Evolutionary conservation across 805 yeast species (phyloP).

Genomic region (Candida saitoana): DNA sequence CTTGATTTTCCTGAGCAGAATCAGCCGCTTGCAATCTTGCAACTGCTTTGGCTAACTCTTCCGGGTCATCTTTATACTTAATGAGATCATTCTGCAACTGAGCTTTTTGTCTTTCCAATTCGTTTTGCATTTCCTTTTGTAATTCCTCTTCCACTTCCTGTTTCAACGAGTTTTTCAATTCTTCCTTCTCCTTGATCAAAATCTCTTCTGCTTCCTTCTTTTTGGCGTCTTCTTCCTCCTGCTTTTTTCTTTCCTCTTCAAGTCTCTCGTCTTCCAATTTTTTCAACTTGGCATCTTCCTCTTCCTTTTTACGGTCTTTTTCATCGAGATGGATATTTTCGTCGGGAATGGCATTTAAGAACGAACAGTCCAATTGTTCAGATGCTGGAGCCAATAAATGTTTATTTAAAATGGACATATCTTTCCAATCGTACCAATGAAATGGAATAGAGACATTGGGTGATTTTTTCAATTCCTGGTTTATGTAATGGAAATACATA

Average conservation of each 20-base stretch:
- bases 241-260: conserved; percentile 1
- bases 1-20: no score
- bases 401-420: conserved; percentile 39
- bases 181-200: conserved; percentile 9
- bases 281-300: conserved; percentile 6
- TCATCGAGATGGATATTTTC: conserved; percentile 7
- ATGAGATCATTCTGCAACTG: neutral
- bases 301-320: conserved; percentile 9
- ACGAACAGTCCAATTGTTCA: conserved; percentile 36
- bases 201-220: conserved; percentile 8
- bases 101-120: neutral
- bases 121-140: conserved; percentile 1
- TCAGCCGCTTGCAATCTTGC: neutral
- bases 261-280: conserved; percentile 7
- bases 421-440: conserved; percentile 57
- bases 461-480: conserved; percentile 4
- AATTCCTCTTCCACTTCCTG: conserved; percentile 6
- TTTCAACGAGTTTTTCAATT: conserved; percentile 8
- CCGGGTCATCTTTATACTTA: neutral
- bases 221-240: conserved; percentile 5
- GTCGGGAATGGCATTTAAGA: conserved; percentile 35
- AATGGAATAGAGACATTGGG: conserved; percentile 28
- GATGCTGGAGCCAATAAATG: conserved; percentile 21
- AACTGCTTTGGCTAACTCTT: conserved; percentile 3
- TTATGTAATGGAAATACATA: conserved; percentile 17